Conservation (phyloP, 768 basidiomycete genomes). For the Cytidiella melzeri region DNA sequence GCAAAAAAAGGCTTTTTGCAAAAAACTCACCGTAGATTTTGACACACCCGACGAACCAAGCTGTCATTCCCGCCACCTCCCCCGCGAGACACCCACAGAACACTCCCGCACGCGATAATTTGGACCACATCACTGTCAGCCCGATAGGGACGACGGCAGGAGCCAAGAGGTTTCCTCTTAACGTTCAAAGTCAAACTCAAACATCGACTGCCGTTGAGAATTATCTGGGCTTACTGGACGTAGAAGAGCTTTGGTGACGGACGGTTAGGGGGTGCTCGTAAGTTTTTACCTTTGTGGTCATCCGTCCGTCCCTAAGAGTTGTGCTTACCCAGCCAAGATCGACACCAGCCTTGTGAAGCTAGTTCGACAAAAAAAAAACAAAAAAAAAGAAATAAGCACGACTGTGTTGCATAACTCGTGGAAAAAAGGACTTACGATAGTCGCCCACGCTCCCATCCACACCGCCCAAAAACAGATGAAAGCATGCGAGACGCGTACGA, state of each 20-base stretch:
- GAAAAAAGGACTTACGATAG: slow-evolving; percentile 29
- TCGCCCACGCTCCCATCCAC: slow-evolving; percentile 33
- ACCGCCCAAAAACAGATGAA: slow-evolving; percentile 31
- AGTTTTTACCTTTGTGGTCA: no score
- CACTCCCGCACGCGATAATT: slow-evolving; percentile 35
- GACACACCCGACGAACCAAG: slow-evolving; percentile 48
- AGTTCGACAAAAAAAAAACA: neutral
- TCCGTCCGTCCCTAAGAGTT: no score
- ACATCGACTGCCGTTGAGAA: neutral
- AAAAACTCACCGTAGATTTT: slow-evolving; percentile 39
- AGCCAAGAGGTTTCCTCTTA: slow-evolving; percentile 45
- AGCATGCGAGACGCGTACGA: slow-evolving; percentile 29
- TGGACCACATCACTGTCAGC: slow-evolving; percentile 41
- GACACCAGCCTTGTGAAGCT: slow-evolving; percentile 40
- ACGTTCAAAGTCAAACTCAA: neutral
- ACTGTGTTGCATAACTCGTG: neutral
- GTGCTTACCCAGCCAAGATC: slow-evolving; percentile 41
- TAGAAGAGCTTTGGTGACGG: slow-evolving; percentile 31
- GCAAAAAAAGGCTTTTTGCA: no score
- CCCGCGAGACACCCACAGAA: slow-evolving; percentile 37
- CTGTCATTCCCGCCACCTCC: slow-evolving; percentile 36
- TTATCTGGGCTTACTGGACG: slow-evolving; percentile 34
- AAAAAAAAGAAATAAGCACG: slow-evolving; percentile 1
- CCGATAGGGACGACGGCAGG: slow-evolving; percentile 46
- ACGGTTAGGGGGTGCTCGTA: neutral